Base-by-base conservation (phyloP, 768 basidiomycete species). In the Cubamyces lactineus region DNA sequence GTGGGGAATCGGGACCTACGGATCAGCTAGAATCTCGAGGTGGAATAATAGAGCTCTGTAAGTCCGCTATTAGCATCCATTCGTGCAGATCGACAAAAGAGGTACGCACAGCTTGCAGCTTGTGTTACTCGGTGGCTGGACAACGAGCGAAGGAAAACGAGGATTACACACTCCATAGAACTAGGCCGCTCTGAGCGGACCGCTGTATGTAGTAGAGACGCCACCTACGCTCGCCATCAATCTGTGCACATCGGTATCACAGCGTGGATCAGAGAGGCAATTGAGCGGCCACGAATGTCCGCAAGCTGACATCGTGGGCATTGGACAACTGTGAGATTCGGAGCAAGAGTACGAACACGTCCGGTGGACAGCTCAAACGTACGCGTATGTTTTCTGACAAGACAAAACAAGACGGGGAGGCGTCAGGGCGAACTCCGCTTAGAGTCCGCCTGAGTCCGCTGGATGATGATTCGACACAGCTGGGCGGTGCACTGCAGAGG, bases 181-280 rank as follows among this genome's bases (percentile, higher is more conserved):
- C 28, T 7, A 34, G 34, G 34, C 34, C 34, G 34, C 9, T 34
- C 34, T 34, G 34, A 34, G 34, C 34, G 34, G 34, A 34, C 34
- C 28, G 7, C 28, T 28, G 28, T 43, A 16, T 16, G 26, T 21
- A 26, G 12, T 13, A 53, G 34, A 11, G 26, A 19, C 53, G 41
- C 57, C 48, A 49, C 49, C 41, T 26, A 16, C 49, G 30, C 9
- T 12, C 47, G 49, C 57, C 41, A 59, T 59, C 57, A 59, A 30
- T 15, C 11, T 8, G 38, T 26, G 47, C 21, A 7, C 41, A 50
- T 43, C 40, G 57, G 28, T 3, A 59, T 51, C 57, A 59, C 28
- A 42, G 41, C 49, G 57, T 59, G 41, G 41, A 59, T 59, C 57
- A 59, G 23, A 24, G 56, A 43, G 57, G 57, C 8, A 8, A 34